Base-by-base conservation (phyloP, 1,139 yeast species). In the Nakaseomyces glabratus region DNA sequence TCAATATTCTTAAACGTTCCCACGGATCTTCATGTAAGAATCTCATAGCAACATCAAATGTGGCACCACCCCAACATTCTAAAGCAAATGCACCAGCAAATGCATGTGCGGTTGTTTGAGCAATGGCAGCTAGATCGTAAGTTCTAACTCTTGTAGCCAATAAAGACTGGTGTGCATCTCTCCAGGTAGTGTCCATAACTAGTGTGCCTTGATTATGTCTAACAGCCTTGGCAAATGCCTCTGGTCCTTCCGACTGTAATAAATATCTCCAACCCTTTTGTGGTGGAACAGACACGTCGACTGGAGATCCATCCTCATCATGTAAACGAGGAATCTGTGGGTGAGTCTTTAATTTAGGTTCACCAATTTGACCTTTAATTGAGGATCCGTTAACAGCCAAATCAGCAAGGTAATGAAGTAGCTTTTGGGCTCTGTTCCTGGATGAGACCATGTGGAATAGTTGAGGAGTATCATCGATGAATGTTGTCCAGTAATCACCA, bases 11-110 rank as follows among this genome's bases (percentile, higher is more conserved):
- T 58, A 90, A 73, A 63, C 99, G 77, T 41, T 74, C 94, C 99
- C 99, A 90, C 48, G 99, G 99, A 60, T 88, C 96, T 69, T 90
- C 99, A 61, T 88, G 88, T 54, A 90, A 71, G 71, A 93, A 93
- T 63, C 98, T 76, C 97, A 90, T 88, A 42, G 95, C 82, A 37
- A 90, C 98, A 58, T 90, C 99, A 55, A 90, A 90, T 21, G 99
- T 90, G 38, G 99, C 98, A 64, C 99, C 99, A 65, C 99, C 99
- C 99, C 99, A 90, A 68, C 97, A 90, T 67, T 90, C 99, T 38
- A 90, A 69, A 11, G 98, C 93, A 62, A 85, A 93, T 1, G 95
- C 93, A 40, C 93, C 93, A 44, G 81, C 65, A 51, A 86, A 65
- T 14, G 95, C 98, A 57, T 82, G 78, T 2, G 96, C 84, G 20